Conservation (phyloP, 495 filamentous ascomycete genomes). For the Penicillium malachiteum region DNA sequence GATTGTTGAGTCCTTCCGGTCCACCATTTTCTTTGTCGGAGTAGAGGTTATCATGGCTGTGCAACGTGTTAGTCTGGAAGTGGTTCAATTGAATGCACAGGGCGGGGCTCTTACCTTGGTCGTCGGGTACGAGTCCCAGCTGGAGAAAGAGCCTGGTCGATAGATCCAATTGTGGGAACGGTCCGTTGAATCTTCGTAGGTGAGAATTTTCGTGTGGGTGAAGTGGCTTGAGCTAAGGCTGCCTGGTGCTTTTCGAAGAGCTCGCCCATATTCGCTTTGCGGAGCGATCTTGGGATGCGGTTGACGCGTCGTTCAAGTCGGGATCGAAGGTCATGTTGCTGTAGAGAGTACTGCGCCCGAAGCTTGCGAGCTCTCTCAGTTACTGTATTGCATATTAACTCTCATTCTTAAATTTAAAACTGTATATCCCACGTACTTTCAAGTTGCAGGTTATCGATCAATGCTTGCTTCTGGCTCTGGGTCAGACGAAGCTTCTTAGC, state of each 20-base stretch:
- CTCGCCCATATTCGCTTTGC: slow-evolving; percentile 82
- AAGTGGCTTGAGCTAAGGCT: slow-evolving; percentile 24
- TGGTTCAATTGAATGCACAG: neutral
- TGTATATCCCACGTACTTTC: slow-evolving; percentile 65
- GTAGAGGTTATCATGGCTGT: slow-evolving; percentile 62
- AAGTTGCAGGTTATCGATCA: slow-evolving; percentile 89
- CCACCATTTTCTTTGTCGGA: slow-evolving; percentile 76
- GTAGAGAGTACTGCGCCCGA: slow-evolving; percentile 83
- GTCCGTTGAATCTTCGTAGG: slow-evolving; percentile 33
- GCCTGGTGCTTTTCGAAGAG: slow-evolving; percentile 60
- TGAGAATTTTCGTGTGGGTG: slow-evolving; percentile 28
- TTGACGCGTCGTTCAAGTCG: slow-evolving; percentile 94
- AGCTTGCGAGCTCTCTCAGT: slow-evolving; percentile 89
- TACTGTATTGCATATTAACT: slow-evolving; percentile 50
- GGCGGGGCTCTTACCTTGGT: slow-evolving; percentile 53
- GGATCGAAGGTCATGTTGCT: slow-evolving; percentile 77
- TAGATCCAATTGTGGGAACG: slow-evolving; percentile 27
- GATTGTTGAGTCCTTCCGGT: slow-evolving; percentile 49
- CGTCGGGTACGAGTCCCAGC: slow-evolving; percentile 53
- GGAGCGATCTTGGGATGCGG: slow-evolving; percentile 77
- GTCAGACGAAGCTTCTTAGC: slow-evolving; percentile 65
- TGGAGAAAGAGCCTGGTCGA: slow-evolving; percentile 28
- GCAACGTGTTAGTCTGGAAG: slow-evolving; percentile 10
- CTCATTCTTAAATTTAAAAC: neutral
- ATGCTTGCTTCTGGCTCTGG: slow-evolving; percentile 76